Percentiles rank a stretch among this genome's conserved stretches.
phyloP scores from a whole-genome alignment of 768 basidiomycete genomes.

The Suillus subluteus region DNA sequence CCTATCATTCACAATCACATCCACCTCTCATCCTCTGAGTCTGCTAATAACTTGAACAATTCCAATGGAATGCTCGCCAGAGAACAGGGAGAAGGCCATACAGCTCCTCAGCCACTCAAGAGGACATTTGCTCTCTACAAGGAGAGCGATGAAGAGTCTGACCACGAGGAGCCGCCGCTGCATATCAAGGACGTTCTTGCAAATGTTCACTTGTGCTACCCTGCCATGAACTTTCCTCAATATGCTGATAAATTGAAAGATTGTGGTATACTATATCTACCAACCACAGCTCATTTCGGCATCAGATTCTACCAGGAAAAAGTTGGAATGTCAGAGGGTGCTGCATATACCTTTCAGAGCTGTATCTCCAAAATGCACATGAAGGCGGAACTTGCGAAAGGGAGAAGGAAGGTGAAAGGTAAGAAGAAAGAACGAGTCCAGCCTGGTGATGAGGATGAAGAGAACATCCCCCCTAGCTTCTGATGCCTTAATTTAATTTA shows the following conservation, averaged over 20 bases:
- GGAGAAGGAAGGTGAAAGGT: not conserved
- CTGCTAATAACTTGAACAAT: not conserved
- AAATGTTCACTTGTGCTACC: not conserved
- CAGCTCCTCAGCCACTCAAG: not conserved
- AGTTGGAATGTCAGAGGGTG: not conserved
- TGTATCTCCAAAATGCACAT: not conserved
- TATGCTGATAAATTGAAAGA: not conserved
- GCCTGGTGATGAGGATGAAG: not conserved
- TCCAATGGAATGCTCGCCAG: not conserved
- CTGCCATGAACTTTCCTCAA: not conserved
- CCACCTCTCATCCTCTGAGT: not conserved
- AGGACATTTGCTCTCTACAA: not conserved
- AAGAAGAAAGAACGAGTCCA: not conserved
- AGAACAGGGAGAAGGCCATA: not conserved
- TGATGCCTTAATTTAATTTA: not conserved
- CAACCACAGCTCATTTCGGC: not conserved
- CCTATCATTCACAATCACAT: not conserved
- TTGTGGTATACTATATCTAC: not conserved
- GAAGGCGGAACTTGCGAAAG: not conserved
- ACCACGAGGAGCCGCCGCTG: not conserved
- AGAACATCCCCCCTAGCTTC: not conserved
- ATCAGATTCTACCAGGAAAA: not conserved
- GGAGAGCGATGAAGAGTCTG: not conserved
- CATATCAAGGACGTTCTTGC: slow-evolving; percentile 16
- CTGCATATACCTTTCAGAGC: not conserved